Evolutionary conservation across 805 yeast genomes (phyloP).

Genomic region (Dipodascus albidus): DNA sequence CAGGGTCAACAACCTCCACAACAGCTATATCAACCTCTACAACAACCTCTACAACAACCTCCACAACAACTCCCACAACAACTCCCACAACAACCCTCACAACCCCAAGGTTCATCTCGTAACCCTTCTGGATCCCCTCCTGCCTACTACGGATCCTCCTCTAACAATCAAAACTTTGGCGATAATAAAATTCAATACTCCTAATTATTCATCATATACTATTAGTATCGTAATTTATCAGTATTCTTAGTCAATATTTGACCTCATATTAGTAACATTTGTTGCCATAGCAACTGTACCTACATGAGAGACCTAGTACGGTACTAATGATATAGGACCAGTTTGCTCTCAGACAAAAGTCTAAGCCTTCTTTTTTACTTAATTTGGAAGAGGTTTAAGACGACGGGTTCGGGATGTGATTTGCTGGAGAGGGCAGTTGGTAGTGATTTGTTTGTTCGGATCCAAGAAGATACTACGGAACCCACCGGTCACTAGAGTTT

Average conservation of each 20-base stretch:
- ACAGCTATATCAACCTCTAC: too few species aligned
- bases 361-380: background rate
- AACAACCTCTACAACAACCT: too few species aligned
- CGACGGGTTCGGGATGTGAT: background rate
- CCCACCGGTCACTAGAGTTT: too few species aligned
- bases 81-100: too few species aligned
- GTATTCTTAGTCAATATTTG: background rate
- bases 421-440: background rate
- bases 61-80: too few species aligned
- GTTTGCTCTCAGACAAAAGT: background rate
- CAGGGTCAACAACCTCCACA: background rate
- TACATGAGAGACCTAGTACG: background rate
- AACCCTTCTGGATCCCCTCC: conserved; percentile 1
- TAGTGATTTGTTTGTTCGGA: background rate
- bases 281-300: background rate
- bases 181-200: background rate
- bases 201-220: background rate
- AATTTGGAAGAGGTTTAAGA: background rate
- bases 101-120: background rate
- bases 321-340: background rate
- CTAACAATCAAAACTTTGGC: background rate
- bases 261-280: background rate
- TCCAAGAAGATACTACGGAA: too few species aligned
- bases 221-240: background rate
- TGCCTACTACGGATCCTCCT: background rate